Percentiles rank a stretch among this genome's conserved stretches.
phyloP scores from a whole-genome alignment of 768 basidiomycete species.

The Boletus vinaceobasis region DNA sequence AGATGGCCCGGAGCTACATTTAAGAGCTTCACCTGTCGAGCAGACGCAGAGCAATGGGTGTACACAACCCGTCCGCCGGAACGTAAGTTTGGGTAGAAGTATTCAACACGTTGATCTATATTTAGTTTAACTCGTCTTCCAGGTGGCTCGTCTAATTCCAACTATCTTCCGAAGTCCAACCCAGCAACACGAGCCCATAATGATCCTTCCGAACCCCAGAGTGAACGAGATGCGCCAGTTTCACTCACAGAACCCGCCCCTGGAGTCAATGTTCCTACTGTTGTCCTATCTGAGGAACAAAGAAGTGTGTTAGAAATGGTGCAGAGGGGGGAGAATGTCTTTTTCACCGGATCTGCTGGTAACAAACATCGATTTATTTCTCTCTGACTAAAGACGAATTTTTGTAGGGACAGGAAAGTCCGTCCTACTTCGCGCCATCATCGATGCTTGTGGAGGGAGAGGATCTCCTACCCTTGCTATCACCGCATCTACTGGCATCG shows the following conservation, averaged over 20 bases:
- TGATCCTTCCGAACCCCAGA: neutral
- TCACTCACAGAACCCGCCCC: neutral
- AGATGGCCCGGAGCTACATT: conserved; percentile 50
- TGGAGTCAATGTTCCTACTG: conserved; percentile 7
- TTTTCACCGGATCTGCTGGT: conserved; percentile 87
- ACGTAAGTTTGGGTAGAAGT: conserved; percentile 17
- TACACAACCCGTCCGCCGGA: conserved; percentile 6
- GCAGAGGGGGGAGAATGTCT: conserved; percentile 60
- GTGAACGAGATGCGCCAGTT: neutral
- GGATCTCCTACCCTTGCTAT: conserved; percentile 50
- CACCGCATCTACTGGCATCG: conserved; percentile 79
- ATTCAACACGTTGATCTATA: neutral
- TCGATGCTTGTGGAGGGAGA: conserved; percentile 43
- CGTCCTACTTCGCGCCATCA: conserved; percentile 73
- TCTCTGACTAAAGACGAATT: neutral
- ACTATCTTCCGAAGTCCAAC: neutral
- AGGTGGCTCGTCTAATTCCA: conserved; percentile 2
- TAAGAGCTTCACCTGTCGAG: conserved; percentile 47
- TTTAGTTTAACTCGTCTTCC: neutral
- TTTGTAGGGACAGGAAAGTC: conserved; percentile 76
- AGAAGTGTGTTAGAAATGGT: conserved; percentile 48
- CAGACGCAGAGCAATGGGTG: conserved; percentile 53
- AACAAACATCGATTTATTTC: neutral
- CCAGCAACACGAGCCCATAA: neutral
- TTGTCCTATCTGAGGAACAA: conserved; percentile 54